Evolutionary conservation across 495 filamentous ascomycete species (phyloP), one percentile per base, ranked within the genome.

Genomic region (Daldinia grandis): DNA sequence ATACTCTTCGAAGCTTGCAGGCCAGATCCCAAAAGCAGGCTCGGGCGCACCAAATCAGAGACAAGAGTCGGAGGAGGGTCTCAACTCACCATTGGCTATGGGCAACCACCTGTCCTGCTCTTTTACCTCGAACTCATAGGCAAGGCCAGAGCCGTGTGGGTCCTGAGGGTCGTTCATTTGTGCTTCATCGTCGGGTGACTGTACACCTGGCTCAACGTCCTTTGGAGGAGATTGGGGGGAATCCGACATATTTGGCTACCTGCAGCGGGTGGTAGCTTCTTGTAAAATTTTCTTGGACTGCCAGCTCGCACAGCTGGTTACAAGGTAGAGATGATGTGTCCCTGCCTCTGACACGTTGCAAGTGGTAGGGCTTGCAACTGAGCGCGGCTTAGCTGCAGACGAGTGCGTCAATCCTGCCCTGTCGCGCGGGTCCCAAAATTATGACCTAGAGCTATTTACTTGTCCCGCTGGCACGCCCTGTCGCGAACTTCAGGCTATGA

Each of bases 81-180:
- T 76, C 68, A 76, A 76, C 92, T 88, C 89, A 99, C 95, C 95
- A 94, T 99, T 99, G 84, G 95, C 95, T 89, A 99, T 99, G 82
- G 95, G 95, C 81, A 99, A 90, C 95, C 95, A 99, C 86, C 95
- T 86, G 84, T 99, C 95, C 82, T 99, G 95, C 82, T 99, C 95
- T 86, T 99, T 99, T 81, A 99, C 96, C 84, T 99, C 95, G 81
- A 98, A 97, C 83, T 98, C 95, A 85, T 91, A 94, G 85, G 87
- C 78, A 78, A 83, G 82, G 75, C 80, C 84, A 78, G 78, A 79
- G 78, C 82, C 80, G 76, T 85, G 85, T 86, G 85, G 85, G 81
- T 88, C 86, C 75, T 84, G 82, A 79, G 80, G 80, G 75, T 87
- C 85, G 76, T 85, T 86, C 84, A 87, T 86, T 83, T 85, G 83